Evolutionary conservation across 345 rosid species (phyloP).

Genomic region (Brassica incana): DNA sequence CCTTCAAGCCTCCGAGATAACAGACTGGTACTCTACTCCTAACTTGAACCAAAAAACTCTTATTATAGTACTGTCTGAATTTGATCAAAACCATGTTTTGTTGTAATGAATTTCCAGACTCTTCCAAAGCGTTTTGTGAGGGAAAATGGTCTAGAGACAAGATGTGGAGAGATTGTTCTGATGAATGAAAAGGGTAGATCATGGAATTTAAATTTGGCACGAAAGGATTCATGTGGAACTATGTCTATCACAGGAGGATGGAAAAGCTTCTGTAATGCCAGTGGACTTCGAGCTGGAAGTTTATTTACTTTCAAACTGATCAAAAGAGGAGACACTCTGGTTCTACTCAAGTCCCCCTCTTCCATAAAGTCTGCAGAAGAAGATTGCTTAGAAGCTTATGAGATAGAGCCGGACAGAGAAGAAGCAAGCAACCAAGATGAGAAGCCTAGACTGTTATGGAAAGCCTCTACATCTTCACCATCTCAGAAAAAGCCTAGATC

Average conservation of each 20-base stretch:
- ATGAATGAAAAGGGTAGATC: not conserved
- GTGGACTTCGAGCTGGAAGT: constrained; percentile 4
- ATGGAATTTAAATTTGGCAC: not conserved
- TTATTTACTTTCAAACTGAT: constrained; percentile 8
- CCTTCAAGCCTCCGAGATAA: not conserved
- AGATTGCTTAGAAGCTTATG: not conserved
- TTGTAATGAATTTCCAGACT: not conserved
- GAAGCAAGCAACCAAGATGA: not conserved
- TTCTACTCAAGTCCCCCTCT: not conserved
- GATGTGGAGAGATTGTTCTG: not conserved
- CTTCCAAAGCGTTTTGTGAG: not conserved
- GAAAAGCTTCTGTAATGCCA: constrained; percentile 16
- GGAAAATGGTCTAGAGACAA: not conserved
- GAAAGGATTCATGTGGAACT: not conserved
- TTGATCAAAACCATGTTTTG: not conserved
- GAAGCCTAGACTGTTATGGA: not conserved
- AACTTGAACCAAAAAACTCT: not conserved
- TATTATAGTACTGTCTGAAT: not conserved
- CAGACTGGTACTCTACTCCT: not conserved
- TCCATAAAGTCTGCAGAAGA: not conserved
- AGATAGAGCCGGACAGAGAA: not conserved
- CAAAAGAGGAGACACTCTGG: constrained; percentile 3
- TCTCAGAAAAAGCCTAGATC: not conserved
- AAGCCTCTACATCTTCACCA: constrained; percentile 14
- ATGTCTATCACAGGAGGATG: not conserved